Conservation (phyloP, 1,139 yeast species). For the Pichia sp. region DNA sequence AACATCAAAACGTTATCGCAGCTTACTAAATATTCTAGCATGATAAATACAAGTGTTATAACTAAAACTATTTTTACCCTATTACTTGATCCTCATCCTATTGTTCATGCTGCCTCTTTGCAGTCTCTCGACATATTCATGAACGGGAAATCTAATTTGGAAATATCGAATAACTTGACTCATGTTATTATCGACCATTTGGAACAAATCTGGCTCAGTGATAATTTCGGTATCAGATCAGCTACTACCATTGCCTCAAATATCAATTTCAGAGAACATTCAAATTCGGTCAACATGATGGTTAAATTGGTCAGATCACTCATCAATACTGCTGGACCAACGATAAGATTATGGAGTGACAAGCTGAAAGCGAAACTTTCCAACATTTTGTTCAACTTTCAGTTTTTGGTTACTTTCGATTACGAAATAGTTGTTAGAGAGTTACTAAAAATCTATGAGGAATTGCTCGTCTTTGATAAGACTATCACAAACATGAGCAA, state of each 20-base stretch:
- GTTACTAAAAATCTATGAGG: conserved; percentile 33
- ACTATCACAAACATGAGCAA: conserved; percentile 20
- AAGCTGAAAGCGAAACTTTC: conserved; percentile 18
- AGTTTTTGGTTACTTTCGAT: conserved; percentile 23
- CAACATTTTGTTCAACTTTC: conserved; percentile 23
- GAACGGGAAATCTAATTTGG: conserved; percentile 48
- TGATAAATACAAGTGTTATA: conserved; percentile 36
- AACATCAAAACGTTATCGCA: conserved; percentile 57
- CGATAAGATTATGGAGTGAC: conserved; percentile 23
- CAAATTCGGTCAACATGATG: conserved; percentile 24
- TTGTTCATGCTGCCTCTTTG: conserved; percentile 70
- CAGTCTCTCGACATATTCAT: conserved; percentile 55
- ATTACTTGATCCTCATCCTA: conserved; percentile 77
- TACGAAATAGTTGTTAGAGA: conserved; percentile 31
- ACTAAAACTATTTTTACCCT: conserved; percentile 58
- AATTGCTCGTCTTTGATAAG: conserved; percentile 32
- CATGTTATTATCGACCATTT: conserved; percentile 45
- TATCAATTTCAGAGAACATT: conserved; percentile 40
- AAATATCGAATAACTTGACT: conserved; percentile 40
- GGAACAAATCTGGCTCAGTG: conserved; percentile 44
- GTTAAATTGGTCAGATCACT: conserved; percentile 25
- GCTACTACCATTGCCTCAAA: conserved; percentile 42
- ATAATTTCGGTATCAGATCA: conserved; percentile 50
- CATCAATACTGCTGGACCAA: conserved; percentile 31
- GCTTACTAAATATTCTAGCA: conserved; percentile 48